These are phyloP conservation scores for Sugiyamaella pinicola DNA, from an alignment of 1,139 yeast genomes.

Conservation along the genomic window DNA sequence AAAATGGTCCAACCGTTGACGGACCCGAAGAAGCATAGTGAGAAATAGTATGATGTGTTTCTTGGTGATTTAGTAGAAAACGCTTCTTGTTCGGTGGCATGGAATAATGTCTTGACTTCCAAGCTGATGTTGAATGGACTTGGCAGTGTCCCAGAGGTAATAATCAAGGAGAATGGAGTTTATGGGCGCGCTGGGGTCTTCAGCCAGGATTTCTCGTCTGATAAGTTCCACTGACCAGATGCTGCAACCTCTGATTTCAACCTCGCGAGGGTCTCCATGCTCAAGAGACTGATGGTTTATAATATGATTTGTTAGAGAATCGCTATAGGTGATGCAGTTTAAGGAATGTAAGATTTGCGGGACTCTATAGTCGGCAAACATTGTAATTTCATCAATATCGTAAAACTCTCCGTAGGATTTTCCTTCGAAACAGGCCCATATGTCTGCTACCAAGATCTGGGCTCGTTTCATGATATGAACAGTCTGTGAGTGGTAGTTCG, in stretches of 20 bases:
- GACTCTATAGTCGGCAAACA: slow-evolving; percentile 52
- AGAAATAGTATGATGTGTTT: neutral
- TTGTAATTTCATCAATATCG: slow-evolving; percentile 47
- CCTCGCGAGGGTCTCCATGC: slow-evolving; percentile 42
- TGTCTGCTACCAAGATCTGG: slow-evolving; percentile 47
- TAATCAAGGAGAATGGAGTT: slow-evolving; percentile 48
- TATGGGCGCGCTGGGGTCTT: slow-evolving; percentile 29
- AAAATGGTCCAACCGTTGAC: slow-evolving; percentile 21
- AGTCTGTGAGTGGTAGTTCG: slow-evolving; percentile 35
- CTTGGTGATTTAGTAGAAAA: neutral
- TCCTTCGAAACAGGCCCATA: slow-evolving; percentile 50
- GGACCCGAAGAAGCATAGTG: slow-evolving; percentile 8
- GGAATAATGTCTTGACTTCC: slow-evolving; percentile 35
- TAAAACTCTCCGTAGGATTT: slow-evolving; percentile 41
- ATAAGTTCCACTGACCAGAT: slow-evolving; percentile 48
- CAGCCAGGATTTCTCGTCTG: slow-evolving; percentile 31
- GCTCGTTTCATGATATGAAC: slow-evolving; percentile 46
- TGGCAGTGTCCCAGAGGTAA: slow-evolving; percentile 51
- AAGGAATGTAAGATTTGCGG: slow-evolving; percentile 47
- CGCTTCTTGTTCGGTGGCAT: slow-evolving; percentile 25
- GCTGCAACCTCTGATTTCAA: slow-evolving; percentile 47
- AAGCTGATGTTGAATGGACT: slow-evolving; percentile 38
- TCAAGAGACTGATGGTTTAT: slow-evolving; percentile 30
- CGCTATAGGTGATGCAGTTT: slow-evolving; percentile 44
- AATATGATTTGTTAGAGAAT: slow-evolving; percentile 33